phyloP scores from a whole-genome alignment of 352 stramenopile species.

The Pythium pyrilobum region DNA sequence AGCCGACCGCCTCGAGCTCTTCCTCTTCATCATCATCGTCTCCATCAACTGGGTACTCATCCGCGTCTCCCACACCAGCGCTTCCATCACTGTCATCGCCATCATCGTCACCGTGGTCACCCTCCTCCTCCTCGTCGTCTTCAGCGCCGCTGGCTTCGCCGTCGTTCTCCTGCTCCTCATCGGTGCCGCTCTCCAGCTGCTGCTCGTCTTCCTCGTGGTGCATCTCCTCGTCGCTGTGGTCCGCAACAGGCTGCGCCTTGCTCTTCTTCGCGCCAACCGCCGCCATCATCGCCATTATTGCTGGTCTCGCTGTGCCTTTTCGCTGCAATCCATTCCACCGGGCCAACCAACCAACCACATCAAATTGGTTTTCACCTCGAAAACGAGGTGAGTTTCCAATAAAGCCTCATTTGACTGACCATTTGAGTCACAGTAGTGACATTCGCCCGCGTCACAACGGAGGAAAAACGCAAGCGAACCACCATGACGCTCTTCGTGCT shows the following conservation, averaged over 20 bases:
- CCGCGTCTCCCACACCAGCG: slow-evolving; percentile 4
- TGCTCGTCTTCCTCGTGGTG: slow-evolving; percentile 3
- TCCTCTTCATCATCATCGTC: slow-evolving; percentile 27
- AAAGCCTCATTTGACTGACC: slow-evolving; percentile 11
- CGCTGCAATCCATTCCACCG: slow-evolving; percentile 13
- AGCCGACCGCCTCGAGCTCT: slow-evolving; percentile 62
- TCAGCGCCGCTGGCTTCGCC: slow-evolving; percentile 14
- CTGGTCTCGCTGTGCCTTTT: slow-evolving; percentile 18
- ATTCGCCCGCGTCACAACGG: not conserved
- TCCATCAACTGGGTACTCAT: slow-evolving; percentile 17
- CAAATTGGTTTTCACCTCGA: slow-evolving; percentile 13
- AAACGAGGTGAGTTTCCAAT: slow-evolving; percentile 2
- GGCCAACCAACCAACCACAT: slow-evolving; percentile 25
- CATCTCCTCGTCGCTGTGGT: slow-evolving; percentile 4
- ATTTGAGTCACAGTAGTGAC: slow-evolving; percentile 3
- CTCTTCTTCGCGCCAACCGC: not conserved
- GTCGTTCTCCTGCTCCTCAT: slow-evolving; percentile 2
- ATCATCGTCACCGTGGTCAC: slow-evolving; percentile 15
- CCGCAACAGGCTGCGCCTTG: slow-evolving; percentile 6
- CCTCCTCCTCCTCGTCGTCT: slow-evolving; percentile 22
- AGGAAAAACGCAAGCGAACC: not conserved
- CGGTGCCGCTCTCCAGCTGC: not conserved
- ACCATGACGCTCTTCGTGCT: slow-evolving; percentile 83
- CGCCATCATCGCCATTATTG: slow-evolving; percentile 14
- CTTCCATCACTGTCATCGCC: slow-evolving; percentile 12